Percentiles rank a stretch among this genome's conserved stretches.
Evolutionary conservation across 495 filamentous ascomycete species (phyloP).

Genomic region (Aspergillus heteromorphus): DNA sequence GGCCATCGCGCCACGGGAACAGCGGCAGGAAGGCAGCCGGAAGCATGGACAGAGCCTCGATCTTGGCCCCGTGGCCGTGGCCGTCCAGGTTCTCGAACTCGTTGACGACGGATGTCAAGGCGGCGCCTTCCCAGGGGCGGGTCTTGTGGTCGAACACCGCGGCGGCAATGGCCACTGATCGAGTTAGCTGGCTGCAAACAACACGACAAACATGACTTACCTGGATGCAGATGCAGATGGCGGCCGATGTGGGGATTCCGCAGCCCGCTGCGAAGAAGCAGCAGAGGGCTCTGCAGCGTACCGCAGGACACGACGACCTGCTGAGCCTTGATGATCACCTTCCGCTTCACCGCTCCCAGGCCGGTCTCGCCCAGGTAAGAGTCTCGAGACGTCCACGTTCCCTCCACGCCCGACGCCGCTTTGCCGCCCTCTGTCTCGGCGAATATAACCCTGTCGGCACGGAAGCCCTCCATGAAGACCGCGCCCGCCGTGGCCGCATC

Average conservation of each 20-base stretch:
- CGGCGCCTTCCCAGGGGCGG: conserved; percentile 72
- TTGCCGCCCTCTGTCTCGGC: conserved; percentile 48
- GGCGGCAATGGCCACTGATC: conserved; percentile 45
- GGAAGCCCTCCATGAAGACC: conserved; percentile 72
- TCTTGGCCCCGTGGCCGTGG: conserved; percentile 75
- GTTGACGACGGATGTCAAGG: conserved; percentile 69
- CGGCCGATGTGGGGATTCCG: conserved; percentile 80
- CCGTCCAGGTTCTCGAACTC: conserved; percentile 80
- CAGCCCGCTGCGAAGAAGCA: conserved; percentile 68
- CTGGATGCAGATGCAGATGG: conserved; percentile 77
- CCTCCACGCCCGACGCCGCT: conserved; percentile 61
- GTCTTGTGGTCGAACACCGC: conserved; percentile 62
- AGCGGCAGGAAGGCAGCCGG: conserved; percentile 52
- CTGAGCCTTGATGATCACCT: conserved; percentile 71
- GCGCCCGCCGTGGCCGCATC: conserved; percentile 73
- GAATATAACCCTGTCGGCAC: conserved; percentile 63
- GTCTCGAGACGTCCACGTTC: conserved; percentile 69
- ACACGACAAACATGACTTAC: conserved; percentile 29
- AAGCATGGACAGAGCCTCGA: conserved; percentile 68
- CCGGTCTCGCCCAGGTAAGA: conserved; percentile 51
- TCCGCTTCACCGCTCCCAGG: conserved; percentile 39
- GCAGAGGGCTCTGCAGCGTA: conserved; percentile 65
- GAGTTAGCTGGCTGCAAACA: conserved; percentile 11
- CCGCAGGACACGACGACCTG: conserved; percentile 75
- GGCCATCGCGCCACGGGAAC: conserved; percentile 57